These are phyloP conservation scores for Termitomyces titanicus DNA, from an alignment of 768 basidiomycete genomes.

Conservation along the genomic window DNA sequence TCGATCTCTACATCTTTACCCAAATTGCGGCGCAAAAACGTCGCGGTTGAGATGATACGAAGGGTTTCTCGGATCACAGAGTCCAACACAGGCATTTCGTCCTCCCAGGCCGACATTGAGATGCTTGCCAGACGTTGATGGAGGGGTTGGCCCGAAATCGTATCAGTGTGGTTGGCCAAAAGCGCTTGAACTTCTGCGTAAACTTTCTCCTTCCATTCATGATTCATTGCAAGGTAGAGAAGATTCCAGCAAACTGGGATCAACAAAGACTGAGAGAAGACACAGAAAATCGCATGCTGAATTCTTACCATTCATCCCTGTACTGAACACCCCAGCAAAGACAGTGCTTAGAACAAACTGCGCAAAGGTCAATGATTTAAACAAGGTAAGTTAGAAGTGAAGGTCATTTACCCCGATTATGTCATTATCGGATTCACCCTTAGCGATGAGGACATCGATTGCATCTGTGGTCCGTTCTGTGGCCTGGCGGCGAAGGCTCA, in stretches of 20 bases:
- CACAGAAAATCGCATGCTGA: not conserved
- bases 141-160: slow-evolving; percentile 20
- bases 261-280: not conserved
- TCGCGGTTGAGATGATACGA: slow-evolving; percentile 24
- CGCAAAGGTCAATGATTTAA: not conserved
- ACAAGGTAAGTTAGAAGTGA: not conserved
- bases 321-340: slow-evolving; percentile 35
- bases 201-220: slow-evolving; percentile 31
- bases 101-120: slow-evolving; percentile 36
- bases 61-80: slow-evolving; percentile 36
- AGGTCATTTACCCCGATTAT: slow-evolving; percentile 22
- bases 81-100: slow-evolving; percentile 34
- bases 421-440: slow-evolving; percentile 13
- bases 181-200: slow-evolving; percentile 27
- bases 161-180: slow-evolving; percentile 23
- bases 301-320: slow-evolving; percentile 28
- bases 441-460: slow-evolving; percentile 20
- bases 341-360: slow-evolving; percentile 30
- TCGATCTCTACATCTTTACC: slow-evolving; percentile 24
- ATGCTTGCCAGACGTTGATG: slow-evolving; percentile 31
- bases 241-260: slow-evolving; percentile 32
- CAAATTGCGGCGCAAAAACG: slow-evolving; percentile 33
- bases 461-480: slow-evolving; percentile 13
- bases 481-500: slow-evolving; percentile 14
- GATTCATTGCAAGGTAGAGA: slow-evolving; percentile 28